Base-by-base conservation (phyloP, 345 rosid species). In the Heritiera littoralis region DNA sequence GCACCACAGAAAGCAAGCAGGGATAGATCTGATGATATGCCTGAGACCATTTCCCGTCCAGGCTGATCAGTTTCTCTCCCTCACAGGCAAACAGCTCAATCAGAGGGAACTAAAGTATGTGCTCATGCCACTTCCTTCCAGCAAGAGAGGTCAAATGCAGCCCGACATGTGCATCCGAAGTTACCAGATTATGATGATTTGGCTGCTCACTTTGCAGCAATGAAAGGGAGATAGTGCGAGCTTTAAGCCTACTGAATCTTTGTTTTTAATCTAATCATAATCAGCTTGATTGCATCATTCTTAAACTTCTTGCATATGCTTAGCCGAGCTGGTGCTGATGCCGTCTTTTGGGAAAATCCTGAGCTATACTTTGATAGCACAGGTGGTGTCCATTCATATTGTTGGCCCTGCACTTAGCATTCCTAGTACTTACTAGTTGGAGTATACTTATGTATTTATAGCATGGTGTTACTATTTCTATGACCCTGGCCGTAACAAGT, bases 121-220 rank as follows among this genome's bases (percentile, higher is more conserved):
- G 75, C 83, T 59, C 94, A 98, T 35, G 94, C 95, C 48, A 84
- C 93, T 77, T 84, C 99, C 48, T 92, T 96, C 59, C 97, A 92
- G 82, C 90, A 93, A 8, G 98, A 88, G 65, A 82, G 91, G 77
- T 88, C 91, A 2, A 83, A 72, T 78, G 80, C 83, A 41, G 93
- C 94, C 10, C 84, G 87, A 66, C 99, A 96, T 48, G 99, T 96
- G 81, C 99, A 96, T 85, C 99, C 98, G 1, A 96, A 94, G 83
- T 85, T 96, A 79, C 99, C 98, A 4, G 90, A 96, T 81, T 96
- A 92, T 60, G 99, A 96, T 60, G 95, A 91, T 79, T 83, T 96
- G 89, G 97, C 99, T 6, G 98, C 99, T 7, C 88, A 90, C 18
- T 85, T 96, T 83, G 93, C 99, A 6, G 92, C 95, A 51, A 88